Percentiles rank a stretch among this genome's conserved stretches.
Conservation (phyloP, 2,329 filamentous ascomycete species). For the Endoconidiophora polonica region DNA sequence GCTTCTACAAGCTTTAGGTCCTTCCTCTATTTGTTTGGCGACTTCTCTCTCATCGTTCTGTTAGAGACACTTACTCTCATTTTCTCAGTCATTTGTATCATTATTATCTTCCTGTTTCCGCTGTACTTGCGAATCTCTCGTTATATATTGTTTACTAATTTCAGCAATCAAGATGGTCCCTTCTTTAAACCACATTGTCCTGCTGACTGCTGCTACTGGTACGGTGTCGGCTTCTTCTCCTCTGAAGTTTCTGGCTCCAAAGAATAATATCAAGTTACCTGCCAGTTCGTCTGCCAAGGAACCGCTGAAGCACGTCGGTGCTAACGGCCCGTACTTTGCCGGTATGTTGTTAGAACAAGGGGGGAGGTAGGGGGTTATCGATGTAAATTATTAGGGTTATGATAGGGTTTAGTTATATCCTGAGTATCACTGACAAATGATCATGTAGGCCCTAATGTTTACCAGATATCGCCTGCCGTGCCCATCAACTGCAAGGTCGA, state of each 20-base stretch:
- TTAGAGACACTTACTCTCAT: background rate
- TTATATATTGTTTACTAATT: background rate
- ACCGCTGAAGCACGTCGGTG: slow-evolving; percentile 32
- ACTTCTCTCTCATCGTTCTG: background rate
- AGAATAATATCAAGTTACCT: slow-evolving; percentile 6
- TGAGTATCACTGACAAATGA: background rate
- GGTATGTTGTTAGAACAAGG: slow-evolving; percentile 20
- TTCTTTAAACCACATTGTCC: slow-evolving; percentile 5
- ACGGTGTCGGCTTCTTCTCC: slow-evolving; percentile 2
- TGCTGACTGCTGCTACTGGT: slow-evolving; percentile 2
- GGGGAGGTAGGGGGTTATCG: no score
- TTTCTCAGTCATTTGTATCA: background rate
- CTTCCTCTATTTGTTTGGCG: no score
- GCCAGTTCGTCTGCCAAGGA: slow-evolving; percentile 11
- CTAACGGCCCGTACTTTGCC: slow-evolving; percentile 35
- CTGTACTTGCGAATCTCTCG: background rate
- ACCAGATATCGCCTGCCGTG: slow-evolving; percentile 34
- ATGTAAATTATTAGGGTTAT: background rate
- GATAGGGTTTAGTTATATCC: background rate
- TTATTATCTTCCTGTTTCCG: background rate
- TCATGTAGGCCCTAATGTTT: slow-evolving; percentile 34
- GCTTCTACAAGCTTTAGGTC: no score
- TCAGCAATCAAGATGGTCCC: background rate
- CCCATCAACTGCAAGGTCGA: slow-evolving; percentile 42
- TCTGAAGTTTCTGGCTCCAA: slow-evolving; percentile 8